Base-by-base conservation (phyloP, 2,329 filamentous ascomycete genomes). In the Claviceps sp. region DNA sequence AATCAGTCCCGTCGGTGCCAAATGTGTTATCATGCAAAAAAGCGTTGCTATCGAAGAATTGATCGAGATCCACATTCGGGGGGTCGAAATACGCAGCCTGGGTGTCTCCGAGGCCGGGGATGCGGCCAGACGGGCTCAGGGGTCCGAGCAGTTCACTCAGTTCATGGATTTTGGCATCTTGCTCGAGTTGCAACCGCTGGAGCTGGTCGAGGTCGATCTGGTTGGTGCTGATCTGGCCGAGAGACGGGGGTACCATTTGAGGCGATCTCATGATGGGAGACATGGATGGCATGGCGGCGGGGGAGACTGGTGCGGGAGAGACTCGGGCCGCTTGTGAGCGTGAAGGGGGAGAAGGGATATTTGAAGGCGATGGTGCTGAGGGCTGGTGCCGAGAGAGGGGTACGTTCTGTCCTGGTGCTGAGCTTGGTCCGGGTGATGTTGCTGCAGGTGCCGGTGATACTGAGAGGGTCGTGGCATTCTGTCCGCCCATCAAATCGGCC, bases 201-300 rank as follows among this genome's bases (percentile, higher is more conserved):
- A 97, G 74, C 34, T 85, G 77, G 50, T 93, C 86, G 30, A 96
- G 78, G 56, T 95, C 86, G 14, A 84, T 74, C 55, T 85, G 77
- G 4, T 85, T 90, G 55, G 78, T 78, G 46, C 75, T 78, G 55
- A 93, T 78, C 41, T 82, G 76, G 49, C 78, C 74, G 20, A 88
- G 70, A 0, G 78, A 77, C 1, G 76, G 54, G 11, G 54, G 54
- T 13, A 30, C 46, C 48, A 55, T 53, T 50, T 55, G 54, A 18
- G 51, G 54, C 38, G 72, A 68, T 6, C 69, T 66, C 54, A 81
- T 67, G 51, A 73, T 70, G 0, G 77, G 74, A 1, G 77, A 77
- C n/a, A 77, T 63, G 3, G 72, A 72, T 7, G 65, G 60, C 58
- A 62, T 52, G 56, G 63, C 49, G 55, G 62, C 50, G 47, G 54